Percentiles rank a stretch among this genome's conserved stretches.
Evolutionary conservation across 169 alveolate species (phyloP).

Genomic region (Babesia divergens): DNA sequence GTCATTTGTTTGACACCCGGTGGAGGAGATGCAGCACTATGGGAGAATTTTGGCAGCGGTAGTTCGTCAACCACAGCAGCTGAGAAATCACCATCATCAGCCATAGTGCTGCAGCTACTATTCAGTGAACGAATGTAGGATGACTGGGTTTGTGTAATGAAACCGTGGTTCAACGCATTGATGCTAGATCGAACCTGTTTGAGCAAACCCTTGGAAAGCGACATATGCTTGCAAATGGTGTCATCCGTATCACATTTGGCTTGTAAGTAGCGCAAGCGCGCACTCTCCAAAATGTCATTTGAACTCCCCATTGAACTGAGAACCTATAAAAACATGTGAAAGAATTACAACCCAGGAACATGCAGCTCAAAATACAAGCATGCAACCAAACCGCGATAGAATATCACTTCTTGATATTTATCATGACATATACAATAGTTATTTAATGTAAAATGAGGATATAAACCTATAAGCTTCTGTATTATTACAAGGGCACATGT

Average conservation of each 20-base stretch:
- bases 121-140: constrained; percentile 1
- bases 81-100: not conserved
- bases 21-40: not conserved
- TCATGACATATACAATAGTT: too few relatives aligned
- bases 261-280: constrained; percentile 13
- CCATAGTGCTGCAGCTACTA: not conserved
- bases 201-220: constrained; percentile 4
- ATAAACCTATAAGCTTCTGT: too few relatives aligned
- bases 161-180: not conserved
- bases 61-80: not conserved
- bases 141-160: not conserved
- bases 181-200: constrained; percentile 2
- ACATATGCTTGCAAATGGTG: constrained; percentile 11
- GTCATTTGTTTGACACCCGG: constrained; percentile 24
- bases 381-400: too few relatives aligned
- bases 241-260: constrained; percentile 8
- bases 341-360: too few relatives aligned
- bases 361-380: too few relatives aligned
- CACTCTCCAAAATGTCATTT: not conserved
- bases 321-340: too few relatives aligned
- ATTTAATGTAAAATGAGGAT: too few relatives aligned
- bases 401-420: too few relatives aligned
- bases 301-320: constrained; percentile 6
- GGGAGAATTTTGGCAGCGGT: not conserved
- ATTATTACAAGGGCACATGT: too few relatives aligned